Conservation (phyloP, 331 rosid genomes). For the Spiraea crenata region DNA sequence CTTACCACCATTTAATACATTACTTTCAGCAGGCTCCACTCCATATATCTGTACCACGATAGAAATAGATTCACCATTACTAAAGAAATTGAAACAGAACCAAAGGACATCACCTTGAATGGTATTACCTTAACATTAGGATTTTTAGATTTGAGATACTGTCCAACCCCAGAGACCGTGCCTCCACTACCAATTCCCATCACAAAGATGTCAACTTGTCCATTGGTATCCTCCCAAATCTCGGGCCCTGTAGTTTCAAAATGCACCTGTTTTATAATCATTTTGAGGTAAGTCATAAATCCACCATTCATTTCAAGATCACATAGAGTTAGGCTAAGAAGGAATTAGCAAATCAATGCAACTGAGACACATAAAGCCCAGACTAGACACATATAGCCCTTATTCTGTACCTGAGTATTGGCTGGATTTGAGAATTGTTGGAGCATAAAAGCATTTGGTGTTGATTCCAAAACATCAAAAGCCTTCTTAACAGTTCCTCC, state of each 20-base stretch:
- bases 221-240: slow-evolving; percentile 89
- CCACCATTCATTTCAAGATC: neutral
- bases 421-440: slow-evolving; percentile 92
- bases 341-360: neutral
- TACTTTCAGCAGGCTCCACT: slow-evolving; percentile 92
- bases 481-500: slow-evolving; percentile 93
- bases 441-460: slow-evolving; percentile 79
- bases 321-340: neutral
- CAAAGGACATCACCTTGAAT: slow-evolving; percentile 7
- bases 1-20: slow-evolving; percentile 82
- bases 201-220: slow-evolving; percentile 83
- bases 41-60: slow-evolving; percentile 63
- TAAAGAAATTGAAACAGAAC: neutral
- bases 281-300: slow-evolving; percentile 21
- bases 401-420: slow-evolving; percentile 51
- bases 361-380: neutral
- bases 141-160: slow-evolving; percentile 76
- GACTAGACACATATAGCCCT: neutral
- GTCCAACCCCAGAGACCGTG: slow-evolving; percentile 89
- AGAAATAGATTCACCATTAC: slow-evolving; percentile 13
- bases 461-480: slow-evolving; percentile 68
- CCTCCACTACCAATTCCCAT: slow-evolving; percentile 99
- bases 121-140: slow-evolving; percentile 72
- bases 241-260: slow-evolving; percentile 95
- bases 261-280: slow-evolving; percentile 54